Evolutionary conservation across 208 protist species (phyloP).

Genomic region (Entamoeba invadens): DNA sequence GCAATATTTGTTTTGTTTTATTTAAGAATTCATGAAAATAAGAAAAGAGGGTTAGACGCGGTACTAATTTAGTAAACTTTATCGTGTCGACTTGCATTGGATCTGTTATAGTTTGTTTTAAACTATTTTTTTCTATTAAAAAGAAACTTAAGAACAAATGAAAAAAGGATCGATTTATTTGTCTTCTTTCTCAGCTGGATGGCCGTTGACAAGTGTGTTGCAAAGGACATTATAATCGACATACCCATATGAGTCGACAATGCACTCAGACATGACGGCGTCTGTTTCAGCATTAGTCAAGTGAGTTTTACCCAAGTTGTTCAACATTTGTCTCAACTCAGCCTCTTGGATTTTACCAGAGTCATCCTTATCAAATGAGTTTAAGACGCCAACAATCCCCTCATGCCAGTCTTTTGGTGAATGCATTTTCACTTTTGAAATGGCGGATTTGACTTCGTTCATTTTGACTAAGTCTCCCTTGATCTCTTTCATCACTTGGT

Average conservation of each 20-base stretch:
- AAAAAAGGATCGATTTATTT: background rate
- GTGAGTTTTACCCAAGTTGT: conserved; percentile 61
- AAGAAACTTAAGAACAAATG: too few species aligned
- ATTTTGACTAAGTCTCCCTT: background rate
- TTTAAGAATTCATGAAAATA: too few species aligned
- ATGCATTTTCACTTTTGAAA: background rate
- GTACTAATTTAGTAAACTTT: too few species aligned
- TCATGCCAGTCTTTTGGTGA: conserved; percentile 34
- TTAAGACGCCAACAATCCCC: conserved; percentile 65
- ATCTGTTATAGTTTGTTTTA: too few species aligned
- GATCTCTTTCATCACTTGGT: background rate
- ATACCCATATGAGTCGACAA: conserved; percentile 61
- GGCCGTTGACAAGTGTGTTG: conserved; percentile 47
- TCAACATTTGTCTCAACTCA: conserved; percentile 71
- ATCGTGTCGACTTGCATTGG: too few species aligned
- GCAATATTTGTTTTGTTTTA: too few species aligned
- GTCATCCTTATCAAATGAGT: conserved; percentile 72
- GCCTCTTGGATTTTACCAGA: conserved; percentile 66
- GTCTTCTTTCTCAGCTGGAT: background rate
- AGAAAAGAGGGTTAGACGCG: too few species aligned
- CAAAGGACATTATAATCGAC: conserved; percentile 60
- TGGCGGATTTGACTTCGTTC: background rate
- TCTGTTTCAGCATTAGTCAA: conserved; percentile 63
- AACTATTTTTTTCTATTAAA: too few species aligned
- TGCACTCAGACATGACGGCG: conserved; percentile 56